Evolutionary conservation across 192 early-diverging fungal species (phyloP), one percentile per base, ranked within the genome.

Genomic region (Allomyces macrogynus): DNA sequence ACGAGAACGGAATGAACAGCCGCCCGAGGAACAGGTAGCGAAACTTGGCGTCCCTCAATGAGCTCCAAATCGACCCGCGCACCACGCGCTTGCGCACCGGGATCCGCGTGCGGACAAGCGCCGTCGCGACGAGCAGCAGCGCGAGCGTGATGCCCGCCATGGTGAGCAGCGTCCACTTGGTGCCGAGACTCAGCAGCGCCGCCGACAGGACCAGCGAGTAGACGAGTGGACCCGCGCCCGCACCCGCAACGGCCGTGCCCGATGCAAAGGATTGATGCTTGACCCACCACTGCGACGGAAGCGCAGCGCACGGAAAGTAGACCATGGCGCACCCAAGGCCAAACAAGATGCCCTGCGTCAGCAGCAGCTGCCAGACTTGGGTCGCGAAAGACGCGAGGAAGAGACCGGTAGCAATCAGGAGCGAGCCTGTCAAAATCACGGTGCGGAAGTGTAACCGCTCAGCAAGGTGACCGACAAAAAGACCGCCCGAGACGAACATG

Each of bases 341-440:
- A 71, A 87, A 84, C 65, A 92, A 57, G 7, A 88, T 66, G 10
- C 86, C 86, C 70, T 89, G 88, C 2, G 87, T 80, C 27, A 88
- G 67, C 60, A 86, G 78, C 18, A 90, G 69, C 43, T 90, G 87
- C 87, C 87, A 89, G 0, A 86, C 70, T 40, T 77, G 66, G 14
- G 62, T 69, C 5, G 75, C 71, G 64, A 80, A 80, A 9, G 74
- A 75, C 3, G 80, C 74, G 57, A 80, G 60, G 24, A 80, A 61
- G 54, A 80, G 67, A 18, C 76, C 71, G 5, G 73, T 20, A 10
- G 71, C 61, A 62, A 73, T 72, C 16, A 80, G 54, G 60, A 72
- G 61, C 16, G 71, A 78, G 9, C 84, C 84, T 5, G 76, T 67
- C 9, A 77, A 62, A 9, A 73, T 66, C 60, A 80, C 77, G 62